Percentiles rank a stretch among this genome's conserved stretches.
phyloP scores from a whole-genome alignment of 345 rosid species.

The Rhizophora apiculata region DNA sequence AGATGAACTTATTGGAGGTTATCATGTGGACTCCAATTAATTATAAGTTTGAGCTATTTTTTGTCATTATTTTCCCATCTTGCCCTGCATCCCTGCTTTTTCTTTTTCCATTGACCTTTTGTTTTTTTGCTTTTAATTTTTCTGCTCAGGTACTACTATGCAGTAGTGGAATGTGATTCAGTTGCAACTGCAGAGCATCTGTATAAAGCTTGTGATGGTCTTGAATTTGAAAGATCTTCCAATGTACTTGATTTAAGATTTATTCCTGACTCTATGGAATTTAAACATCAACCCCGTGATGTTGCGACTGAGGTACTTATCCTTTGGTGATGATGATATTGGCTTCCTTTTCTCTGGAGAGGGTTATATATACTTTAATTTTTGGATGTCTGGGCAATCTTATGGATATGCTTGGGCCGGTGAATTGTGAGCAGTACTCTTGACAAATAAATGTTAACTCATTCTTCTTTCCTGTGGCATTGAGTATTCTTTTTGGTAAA shows the following conservation, averaged over 20 bases:
- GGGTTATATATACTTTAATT: too few relatives aligned
- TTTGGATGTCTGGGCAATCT: too few relatives aligned
- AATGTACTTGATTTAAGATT: slow-evolving; percentile 91
- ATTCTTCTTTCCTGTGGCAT: too few relatives aligned
- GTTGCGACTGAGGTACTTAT: slow-evolving; percentile 71
- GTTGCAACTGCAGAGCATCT: slow-evolving; percentile 77
- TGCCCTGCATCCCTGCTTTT: background rate
- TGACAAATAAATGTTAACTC: too few relatives aligned
- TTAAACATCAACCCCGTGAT: slow-evolving; percentile 85
- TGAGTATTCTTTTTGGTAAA: too few relatives aligned
- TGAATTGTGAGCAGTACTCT: too few relatives aligned
- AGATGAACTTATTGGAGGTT: too few relatives aligned
- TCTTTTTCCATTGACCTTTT: background rate
- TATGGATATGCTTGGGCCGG: too few relatives aligned
- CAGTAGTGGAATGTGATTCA: slow-evolving; percentile 85
- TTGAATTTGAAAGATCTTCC: slow-evolving; percentile 85
- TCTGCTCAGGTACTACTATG: slow-evolving; percentile 63
- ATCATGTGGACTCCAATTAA: too few relatives aligned
- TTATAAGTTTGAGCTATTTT: background rate
- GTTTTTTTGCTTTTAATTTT: background rate
- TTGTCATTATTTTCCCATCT: background rate
- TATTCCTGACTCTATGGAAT: slow-evolving; percentile 88
- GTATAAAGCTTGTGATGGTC: slow-evolving; percentile 79
- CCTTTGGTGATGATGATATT: background rate
- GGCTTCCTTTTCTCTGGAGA: background rate